phyloP scores from a whole-genome alignment of 1,284 basidiomycete species.

The Fereydounia khargensis region DNA sequence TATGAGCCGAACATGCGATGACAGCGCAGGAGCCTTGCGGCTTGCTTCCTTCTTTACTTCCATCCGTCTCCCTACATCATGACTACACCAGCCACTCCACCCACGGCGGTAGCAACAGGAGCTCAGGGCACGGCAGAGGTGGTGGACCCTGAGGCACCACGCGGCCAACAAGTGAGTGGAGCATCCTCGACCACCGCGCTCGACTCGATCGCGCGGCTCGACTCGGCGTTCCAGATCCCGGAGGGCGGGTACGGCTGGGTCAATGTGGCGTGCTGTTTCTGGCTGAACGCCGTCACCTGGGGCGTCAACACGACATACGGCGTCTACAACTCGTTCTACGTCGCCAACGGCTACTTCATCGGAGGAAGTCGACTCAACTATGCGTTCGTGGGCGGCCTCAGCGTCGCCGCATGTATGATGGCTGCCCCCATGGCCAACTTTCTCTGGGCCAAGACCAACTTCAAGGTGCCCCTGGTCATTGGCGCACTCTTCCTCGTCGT shows the following conservation, averaged over 20 bases:
- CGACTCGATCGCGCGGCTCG: too few species aligned
- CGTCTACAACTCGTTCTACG: constrained; percentile 60
- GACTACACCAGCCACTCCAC: too few species aligned
- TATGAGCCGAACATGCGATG: too few species aligned
- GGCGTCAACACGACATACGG: constrained; percentile 60
- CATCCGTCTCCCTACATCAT: too few species aligned
- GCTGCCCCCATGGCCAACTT: constrained; percentile 59
- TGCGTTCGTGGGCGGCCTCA: constrained; percentile 60
- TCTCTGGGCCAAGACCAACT: constrained; percentile 49
- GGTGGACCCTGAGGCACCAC: too few species aligned
- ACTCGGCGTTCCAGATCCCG: constrained; percentile 39
- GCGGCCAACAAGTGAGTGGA: too few species aligned
- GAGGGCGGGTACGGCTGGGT: constrained; percentile 61
- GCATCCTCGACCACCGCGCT: too few species aligned
- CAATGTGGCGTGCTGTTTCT: constrained; percentile 54
- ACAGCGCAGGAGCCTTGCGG: too few species aligned
- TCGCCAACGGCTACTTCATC: constrained; percentile 58
- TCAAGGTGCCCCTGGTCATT: constrained; percentile 55
- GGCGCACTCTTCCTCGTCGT: constrained; percentile 42
- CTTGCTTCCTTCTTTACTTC: too few species aligned
- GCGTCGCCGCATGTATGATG: constrained; percentile 54
- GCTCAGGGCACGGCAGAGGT: too few species aligned
- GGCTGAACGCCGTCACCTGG: constrained; percentile 54
- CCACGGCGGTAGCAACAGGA: too few species aligned
- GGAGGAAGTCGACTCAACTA: constrained; percentile 58